A percentile compares a stretch with the other conserved stretches of the same genome.
These are phyloP conservation scores for Meyerozyma smithsonii DNA, from an alignment of 1,139 yeast species.

Conservation along the genomic window DNA sequence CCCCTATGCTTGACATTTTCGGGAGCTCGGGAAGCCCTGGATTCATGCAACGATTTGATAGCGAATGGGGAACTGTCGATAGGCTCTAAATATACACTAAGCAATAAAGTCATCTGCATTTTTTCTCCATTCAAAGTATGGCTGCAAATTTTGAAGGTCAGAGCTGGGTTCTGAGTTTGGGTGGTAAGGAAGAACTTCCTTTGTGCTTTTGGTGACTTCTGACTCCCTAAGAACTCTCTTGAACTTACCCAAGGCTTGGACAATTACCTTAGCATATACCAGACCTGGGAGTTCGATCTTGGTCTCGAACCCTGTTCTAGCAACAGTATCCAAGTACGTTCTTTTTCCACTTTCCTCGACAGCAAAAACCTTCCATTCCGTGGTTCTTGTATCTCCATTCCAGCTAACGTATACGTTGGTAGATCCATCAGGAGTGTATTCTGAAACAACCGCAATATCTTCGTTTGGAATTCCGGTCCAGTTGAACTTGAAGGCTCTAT, in stretches of 20 bases:
- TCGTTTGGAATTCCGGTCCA: conserved; percentile 35
- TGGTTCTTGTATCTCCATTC: conserved; percentile 38
- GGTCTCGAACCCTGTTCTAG: neutral
- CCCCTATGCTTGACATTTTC: neutral
- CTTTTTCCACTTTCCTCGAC: conserved; percentile 1
- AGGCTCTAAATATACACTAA: neutral
- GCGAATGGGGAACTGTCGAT: neutral
- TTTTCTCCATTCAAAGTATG: neutral
- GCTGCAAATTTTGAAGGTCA: neutral
- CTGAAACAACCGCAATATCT: conserved; percentile 23
- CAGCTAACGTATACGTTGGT: conserved; percentile 28
- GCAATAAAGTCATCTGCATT: neutral
- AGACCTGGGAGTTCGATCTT: neutral
- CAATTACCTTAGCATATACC: neutral
- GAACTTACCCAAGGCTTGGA: neutral
- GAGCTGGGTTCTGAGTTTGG: neutral
- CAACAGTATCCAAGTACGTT: neutral
- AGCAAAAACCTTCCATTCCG: conserved; percentile 22
- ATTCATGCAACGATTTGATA: neutral
- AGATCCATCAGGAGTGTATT: conserved; percentile 11
- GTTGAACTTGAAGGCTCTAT: conserved; percentile 32
- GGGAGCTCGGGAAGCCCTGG: neutral
- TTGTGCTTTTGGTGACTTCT: neutral
- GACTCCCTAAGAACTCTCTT: neutral
- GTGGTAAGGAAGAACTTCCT: neutral